Conservation (phyloP, 306 rosid genomes). For the Trifolium repens region DNA sequence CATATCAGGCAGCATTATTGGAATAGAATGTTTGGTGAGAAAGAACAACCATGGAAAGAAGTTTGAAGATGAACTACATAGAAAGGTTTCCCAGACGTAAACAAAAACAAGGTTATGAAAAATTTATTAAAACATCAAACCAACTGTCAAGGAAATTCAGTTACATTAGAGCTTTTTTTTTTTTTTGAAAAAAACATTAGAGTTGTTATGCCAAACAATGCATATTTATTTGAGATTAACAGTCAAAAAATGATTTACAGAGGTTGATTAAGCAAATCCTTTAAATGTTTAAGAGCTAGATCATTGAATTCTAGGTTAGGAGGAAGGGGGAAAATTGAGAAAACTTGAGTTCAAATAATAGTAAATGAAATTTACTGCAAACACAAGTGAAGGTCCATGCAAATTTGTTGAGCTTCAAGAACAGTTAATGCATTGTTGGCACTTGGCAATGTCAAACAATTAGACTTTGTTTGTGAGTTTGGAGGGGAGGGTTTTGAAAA, state of each 20-base stretch:
- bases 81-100: not conserved
- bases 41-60: constrained; percentile 2
- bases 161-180: not conserved
- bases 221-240: constrained; percentile 12
- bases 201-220: constrained; percentile 25
- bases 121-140: constrained; percentile 15
- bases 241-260: not conserved
- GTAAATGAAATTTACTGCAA: constrained; percentile 13
- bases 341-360: constrained; percentile 9
- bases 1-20: constrained; percentile 22
- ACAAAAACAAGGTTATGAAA: constrained; percentile 8
- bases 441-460: not conserved
- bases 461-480: not conserved
- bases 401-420: constrained; percentile 23
- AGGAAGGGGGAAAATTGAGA: not conserved
- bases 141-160: not conserved
- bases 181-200: not conserved
- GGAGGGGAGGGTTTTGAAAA: too few relatives aligned
- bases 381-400: not conserved
- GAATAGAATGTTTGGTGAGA: constrained; percentile 6
- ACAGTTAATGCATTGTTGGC: not conserved
- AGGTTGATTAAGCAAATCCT: constrained; percentile 14
- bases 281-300: not conserved
- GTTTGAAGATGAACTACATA: not conserved
- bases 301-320: not conserved